Evolutionary conservation across 2,329 filamentous ascomycete genomes (phyloP), one percentile per base, ranked within the genome.

Genomic region (Sporothrix humicola): DNA sequence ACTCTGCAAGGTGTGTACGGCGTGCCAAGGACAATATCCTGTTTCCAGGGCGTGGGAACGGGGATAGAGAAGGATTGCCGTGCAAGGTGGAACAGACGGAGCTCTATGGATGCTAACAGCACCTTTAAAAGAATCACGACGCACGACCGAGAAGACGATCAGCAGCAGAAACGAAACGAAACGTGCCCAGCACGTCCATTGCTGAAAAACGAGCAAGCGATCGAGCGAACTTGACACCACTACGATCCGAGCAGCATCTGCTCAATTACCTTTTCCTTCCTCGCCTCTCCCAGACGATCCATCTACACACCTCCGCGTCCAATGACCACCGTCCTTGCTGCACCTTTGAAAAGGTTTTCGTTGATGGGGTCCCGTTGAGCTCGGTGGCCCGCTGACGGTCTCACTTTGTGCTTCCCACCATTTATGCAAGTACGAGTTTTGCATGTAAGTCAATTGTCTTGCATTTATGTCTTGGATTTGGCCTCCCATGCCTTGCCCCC

Each of bases 381-480:
- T 71, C 31, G 61, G 71, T 69, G 72, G 63, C 71, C 71, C 52
- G 52, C 73, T 59, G 71, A 74, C 48, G 71, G 71, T 75, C 73
- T 69, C 37, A 56, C 37, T 48, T 71, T 74, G 72, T 75, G 69
- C 73, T 74, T 69, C 61, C 73, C 72, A 44, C 73, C 68, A 65
- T 76, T 76, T 79, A 79, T 80, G 78, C 77, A 76, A 77, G 75
- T 75, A 74, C 74, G 73, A 77, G 75, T 50, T 77, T 69, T 77
- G 75, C 74, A 76, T 78, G 79, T 80, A 79, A 79, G 79, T 79
- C 74, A 72, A 70, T 71, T 75, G 75, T 75, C 72, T 75, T 59
- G 50, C 20, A 42, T 48, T 26, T 59, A 31, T 71, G 50, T 48
- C 58, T 58, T 71, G 58, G 44, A 20, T 58, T 48, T 23, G 50